Evolutionary conservation across 176 grass and related monocot species (phyloP), one percentile per base, ranked within the genome.

Genomic region (Guadua angustifolia): DNA sequence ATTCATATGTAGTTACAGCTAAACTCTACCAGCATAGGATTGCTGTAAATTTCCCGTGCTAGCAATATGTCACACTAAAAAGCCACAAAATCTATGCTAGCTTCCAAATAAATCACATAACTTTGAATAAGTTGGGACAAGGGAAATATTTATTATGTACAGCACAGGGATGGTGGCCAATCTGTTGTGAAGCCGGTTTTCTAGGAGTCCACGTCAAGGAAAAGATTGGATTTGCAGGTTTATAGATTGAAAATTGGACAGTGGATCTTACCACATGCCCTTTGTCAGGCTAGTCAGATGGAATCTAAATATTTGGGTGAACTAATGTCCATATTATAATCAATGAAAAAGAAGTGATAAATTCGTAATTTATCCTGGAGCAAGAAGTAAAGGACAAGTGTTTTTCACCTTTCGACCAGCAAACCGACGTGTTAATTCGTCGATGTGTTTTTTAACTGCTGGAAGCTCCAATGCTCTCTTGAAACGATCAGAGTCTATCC

Each of bases 401-500:
- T 77, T 71, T 85, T 81, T 75, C 86, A 99, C 97, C 93, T 99
- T 99, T 59, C 97, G 86, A 45, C 97, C 97, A 45, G 88, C 81
- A 60, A 95, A 94, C 53, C 90, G 86, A 1, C 91, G 64, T 67
- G 53, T 79, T 49, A 94, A 73, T 85, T 99, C 97, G 32, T 52
- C 80, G 55, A 99, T 92, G 66, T 94, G 97, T 57, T 84, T 94
- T 90, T 89, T 91, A 25, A 96, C 97, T 79, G 84, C 88, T 79
- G 88, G 53, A 90, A 86, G 61, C n/a, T 99, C 92, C 81, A 94
- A 74, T 63, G 92, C 92, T 86, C 93, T 85, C 70, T 96, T 99
- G 87, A 99, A 99, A 83, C 97, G 85, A 25, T 99, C 97, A 70
- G 93, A 95, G 89, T 99, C 97, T 90, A 99, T 99, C 86, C 97